Conservation (phyloP, 2,329 filamentous ascomycete genomes). For the Botrytis galanthina region DNA sequence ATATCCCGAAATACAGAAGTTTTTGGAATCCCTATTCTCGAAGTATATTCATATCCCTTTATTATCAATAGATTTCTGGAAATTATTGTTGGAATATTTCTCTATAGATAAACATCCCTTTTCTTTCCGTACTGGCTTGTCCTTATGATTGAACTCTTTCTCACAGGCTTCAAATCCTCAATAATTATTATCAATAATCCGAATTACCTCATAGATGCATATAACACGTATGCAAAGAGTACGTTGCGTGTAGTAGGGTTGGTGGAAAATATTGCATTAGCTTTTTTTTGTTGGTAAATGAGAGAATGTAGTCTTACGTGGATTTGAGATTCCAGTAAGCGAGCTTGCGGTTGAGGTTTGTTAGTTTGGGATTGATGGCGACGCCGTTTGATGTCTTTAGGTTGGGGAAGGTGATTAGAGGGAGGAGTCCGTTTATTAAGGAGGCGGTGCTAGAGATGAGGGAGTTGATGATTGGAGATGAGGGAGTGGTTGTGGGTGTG, state of each 20-base stretch:
- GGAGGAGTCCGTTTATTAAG: background rate
- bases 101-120: constrained; percentile 61
- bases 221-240: constrained; percentile 49
- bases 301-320: constrained; percentile 48
- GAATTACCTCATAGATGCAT: constrained; percentile 51
- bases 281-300: constrained; percentile 48
- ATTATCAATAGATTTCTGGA: constrained; percentile 46
- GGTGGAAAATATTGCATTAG: constrained; percentile 49
- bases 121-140: constrained; percentile 69
- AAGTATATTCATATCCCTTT: constrained; percentile 46
- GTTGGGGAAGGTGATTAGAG: constrained; percentile 31
- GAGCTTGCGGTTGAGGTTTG: constrained; percentile 47
- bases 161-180: constrained; percentile 53
- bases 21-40: constrained; percentile 42
- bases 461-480: background rate
- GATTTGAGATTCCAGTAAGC: constrained; percentile 50
- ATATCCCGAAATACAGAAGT: constrained; percentile 40
- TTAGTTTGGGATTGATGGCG: constrained; percentile 45
- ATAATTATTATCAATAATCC: constrained; percentile 39
- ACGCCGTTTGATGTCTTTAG: constrained; percentile 46
- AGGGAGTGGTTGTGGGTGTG: too few species aligned
- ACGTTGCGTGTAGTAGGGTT: constrained; percentile 48
- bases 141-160: constrained; percentile 64
- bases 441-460: background rate
- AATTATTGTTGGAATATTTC: background rate